Evolutionary conservation across 495 filamentous ascomycete species (phyloP), one percentile per base, ranked within the genome.

Genomic region (Penicillium riverlandense): DNA sequence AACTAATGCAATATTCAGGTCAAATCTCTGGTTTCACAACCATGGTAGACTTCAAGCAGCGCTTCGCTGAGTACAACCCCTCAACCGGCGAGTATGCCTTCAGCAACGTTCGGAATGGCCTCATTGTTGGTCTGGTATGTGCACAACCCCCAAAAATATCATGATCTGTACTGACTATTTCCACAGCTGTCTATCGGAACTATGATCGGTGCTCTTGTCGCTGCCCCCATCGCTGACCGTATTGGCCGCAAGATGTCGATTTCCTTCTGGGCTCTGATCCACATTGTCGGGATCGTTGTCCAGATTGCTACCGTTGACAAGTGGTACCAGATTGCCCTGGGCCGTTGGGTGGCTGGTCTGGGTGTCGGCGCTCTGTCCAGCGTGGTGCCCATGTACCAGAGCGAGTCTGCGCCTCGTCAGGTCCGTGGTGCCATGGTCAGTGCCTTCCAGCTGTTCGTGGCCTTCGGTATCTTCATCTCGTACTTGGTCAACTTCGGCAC

Each of bases 401-500:
- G 72, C 39, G 84, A 88, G 60, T 83, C 79, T 37, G 77, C 76
- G 40, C 82, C 82, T 14, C 64, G 66, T 11, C 77, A 81, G 53
- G 73, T 88, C 47, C 79, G 84, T 48, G 83, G 82, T 59, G 70
- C 83, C 40, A 74, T 86, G 47, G 74, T 86, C 48, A 79, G 77
- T 40, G 76, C 76, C 35, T 92, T 94, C 71, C 88, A 94, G 69
- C 77, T 94, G 15, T 89, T 92, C 68, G 86, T 92, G 61, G 88
- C 88, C 28, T 73, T 89, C 45, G 88, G 88, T 50, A 92, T 91
- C 65, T 88, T 88, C 67, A 77, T 81, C 37, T 84, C 86, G 48
- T 80, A 88, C 63, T 80, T 85, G 63, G 74, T 91, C 73, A 90
- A 92, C 65, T 92, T 72, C 59, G 87, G 85, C 32, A 90, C 87